Conservation (phyloP, 2,329 filamentous ascomycete genomes). For the Hymenoscyphus linearis region DNA sequence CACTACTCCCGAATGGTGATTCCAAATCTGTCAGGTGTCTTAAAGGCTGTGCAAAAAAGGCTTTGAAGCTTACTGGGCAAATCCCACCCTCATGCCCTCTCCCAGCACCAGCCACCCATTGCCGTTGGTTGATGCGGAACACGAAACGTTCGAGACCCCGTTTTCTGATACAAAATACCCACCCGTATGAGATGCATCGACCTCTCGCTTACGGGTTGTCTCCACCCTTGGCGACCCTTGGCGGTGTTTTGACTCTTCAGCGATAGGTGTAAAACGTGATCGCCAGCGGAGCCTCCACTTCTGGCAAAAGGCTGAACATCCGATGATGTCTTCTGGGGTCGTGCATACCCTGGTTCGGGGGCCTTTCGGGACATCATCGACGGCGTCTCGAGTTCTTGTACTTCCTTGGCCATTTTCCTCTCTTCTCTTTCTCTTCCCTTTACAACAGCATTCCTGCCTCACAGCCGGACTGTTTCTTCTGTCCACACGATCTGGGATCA, state of each 20-base stretch:
- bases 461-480: not conserved
- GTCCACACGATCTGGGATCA: not conserved
- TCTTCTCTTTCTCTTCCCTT: not conserved
- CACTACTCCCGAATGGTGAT: no score
- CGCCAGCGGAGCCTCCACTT: not conserved
- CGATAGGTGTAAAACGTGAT: not conserved
- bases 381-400: not conserved
- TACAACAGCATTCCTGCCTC: not conserved
- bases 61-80: not conserved
- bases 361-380: not conserved
- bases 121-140: not conserved
- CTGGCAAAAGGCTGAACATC: not conserved
- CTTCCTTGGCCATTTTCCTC: not conserved
- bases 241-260: not conserved
- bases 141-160: not conserved
- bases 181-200: not conserved
- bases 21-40: no score
- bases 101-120: not conserved
- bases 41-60: not conserved
- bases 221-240: not conserved
- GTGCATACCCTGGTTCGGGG: not conserved
- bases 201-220: not conserved
- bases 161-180: not conserved
- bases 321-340: not conserved
- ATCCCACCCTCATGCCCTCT: not conserved